A percentile compares a stretch with the other conserved stretches of the same genome.
Conservation (phyloP, 805 yeast genomes). For the Candida fluviatilis region DNA sequence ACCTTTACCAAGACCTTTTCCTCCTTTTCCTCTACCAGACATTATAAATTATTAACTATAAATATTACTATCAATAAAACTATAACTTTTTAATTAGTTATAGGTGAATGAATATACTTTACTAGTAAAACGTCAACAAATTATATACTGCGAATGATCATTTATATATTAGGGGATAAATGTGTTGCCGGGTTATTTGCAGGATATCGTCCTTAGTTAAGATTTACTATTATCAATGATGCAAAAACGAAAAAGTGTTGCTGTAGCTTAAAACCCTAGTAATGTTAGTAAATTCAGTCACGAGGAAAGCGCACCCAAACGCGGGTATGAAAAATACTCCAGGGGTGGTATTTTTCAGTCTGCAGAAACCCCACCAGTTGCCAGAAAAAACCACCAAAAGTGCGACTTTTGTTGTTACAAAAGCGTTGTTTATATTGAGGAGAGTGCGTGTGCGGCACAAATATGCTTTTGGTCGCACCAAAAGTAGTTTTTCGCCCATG, state of each 20-base stretch:
- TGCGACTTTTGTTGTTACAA: too few species aligned
- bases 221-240: background rate
- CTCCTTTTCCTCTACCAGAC: conserved; percentile 99
- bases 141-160: background rate
- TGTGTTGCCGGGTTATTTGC: background rate
- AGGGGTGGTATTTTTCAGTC: too few species aligned
- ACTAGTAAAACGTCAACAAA: background rate
- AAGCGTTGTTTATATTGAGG: too few species aligned
- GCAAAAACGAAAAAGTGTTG: background rate
- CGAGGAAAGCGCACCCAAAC: too few species aligned
- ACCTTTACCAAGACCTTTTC: conserved; percentile 99
- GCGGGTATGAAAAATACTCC: too few species aligned
- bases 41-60: conserved; percentile 38
- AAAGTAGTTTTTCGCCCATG: too few species aligned
- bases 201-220: background rate
- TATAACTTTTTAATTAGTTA: background rate
- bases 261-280: too few species aligned
- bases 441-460: too few species aligned
- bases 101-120: background rate
- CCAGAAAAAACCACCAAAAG: too few species aligned
- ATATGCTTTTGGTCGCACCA: too few species aligned
- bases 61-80: conserved; percentile 4
- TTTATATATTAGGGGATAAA: conserved; percentile 1
- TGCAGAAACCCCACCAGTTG: too few species aligned
- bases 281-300: conserved; percentile 1